Conservation (phyloP, 169 alveolate species). For the Eimeria mitis region DNA sequence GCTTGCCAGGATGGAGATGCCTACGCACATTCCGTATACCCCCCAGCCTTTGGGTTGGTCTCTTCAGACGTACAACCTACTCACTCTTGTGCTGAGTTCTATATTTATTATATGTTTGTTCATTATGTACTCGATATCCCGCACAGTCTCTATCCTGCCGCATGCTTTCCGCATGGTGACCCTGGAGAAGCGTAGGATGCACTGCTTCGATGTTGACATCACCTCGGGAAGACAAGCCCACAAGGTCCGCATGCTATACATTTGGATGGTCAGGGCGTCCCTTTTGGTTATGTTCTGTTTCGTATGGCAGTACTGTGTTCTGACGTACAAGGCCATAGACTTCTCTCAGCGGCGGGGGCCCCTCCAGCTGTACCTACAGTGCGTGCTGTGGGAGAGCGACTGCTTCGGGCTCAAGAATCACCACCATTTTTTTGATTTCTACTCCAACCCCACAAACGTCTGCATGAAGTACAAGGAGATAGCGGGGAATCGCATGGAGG, state of each 20-base stretch:
- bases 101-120: constrained; percentile 60
- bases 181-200: constrained; percentile 73
- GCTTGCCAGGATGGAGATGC: constrained; percentile 22
- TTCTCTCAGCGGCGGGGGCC: constrained; percentile 47
- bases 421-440: constrained; percentile 62
- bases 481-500: constrained; percentile 37
- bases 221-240: constrained; percentile 71
- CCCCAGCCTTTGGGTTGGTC: constrained; percentile 75
- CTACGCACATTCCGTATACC: constrained; percentile 32
- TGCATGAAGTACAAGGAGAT: constrained; percentile 64
- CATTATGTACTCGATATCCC: constrained; percentile 72
- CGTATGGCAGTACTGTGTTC: constrained; percentile 79
- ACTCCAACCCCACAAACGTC: constrained; percentile 76
- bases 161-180: constrained; percentile 79
- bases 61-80: constrained; percentile 73
- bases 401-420: constrained; percentile 69
- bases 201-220: constrained; percentile 82
- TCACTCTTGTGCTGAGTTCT: constrained; percentile 70
- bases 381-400: constrained; percentile 65
- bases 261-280: constrained; percentile 77
- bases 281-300: constrained; percentile 72
- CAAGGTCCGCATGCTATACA: constrained; percentile 81
- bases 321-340: constrained; percentile 73
- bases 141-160: constrained; percentile 78
- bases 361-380: constrained; percentile 50